phyloP scores from a whole-genome alignment of 371 early-diverging fungal species.

The Saksenaea oblongispora region DNA sequence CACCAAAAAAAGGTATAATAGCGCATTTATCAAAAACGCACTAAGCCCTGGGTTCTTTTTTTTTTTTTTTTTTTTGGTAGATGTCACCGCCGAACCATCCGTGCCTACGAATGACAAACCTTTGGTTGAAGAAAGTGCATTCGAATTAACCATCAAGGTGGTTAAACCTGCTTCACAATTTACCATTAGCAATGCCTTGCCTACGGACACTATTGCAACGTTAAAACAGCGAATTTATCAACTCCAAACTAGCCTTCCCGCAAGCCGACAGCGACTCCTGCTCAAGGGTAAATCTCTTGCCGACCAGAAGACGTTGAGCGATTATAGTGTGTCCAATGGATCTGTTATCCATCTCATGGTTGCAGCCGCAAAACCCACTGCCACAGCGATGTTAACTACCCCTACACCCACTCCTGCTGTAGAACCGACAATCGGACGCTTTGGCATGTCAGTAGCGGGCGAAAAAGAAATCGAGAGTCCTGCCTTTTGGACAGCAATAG shows the following conservation, averaged over 20 bases:
- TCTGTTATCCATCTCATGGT: constrained; percentile 56
- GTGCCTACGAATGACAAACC: not conserved
- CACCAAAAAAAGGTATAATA: constrained; percentile 5
- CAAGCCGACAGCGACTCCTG: constrained; percentile 55
- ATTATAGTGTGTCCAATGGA: constrained; percentile 47
- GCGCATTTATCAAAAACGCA: too few species aligned
- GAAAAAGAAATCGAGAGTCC: constrained; percentile 30
- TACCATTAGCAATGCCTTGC: constrained; percentile 24
- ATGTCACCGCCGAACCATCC: not conserved
- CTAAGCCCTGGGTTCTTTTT: too few species aligned
- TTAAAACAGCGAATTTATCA: constrained; percentile 51
- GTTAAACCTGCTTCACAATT: constrained; percentile 50
- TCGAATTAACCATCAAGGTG: constrained; percentile 41
- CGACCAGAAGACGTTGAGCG: constrained; percentile 55
- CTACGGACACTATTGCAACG: constrained; percentile 34
- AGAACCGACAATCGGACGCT: constrained; percentile 19
- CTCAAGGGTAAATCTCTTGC: constrained; percentile 65
- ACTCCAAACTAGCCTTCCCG: constrained; percentile 34
- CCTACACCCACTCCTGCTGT: constrained; percentile 19
- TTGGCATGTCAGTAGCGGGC: constrained; percentile 29
- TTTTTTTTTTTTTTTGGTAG: not conserved
- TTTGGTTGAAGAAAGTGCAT: not conserved
- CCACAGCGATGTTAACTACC: constrained; percentile 23
- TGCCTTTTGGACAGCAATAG: constrained; percentile 38
- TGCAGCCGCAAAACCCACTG: constrained; percentile 40